Base-by-base conservation (phyloP, 495 filamentous ascomycete species). In the Tetracladium marchalianum region DNA sequence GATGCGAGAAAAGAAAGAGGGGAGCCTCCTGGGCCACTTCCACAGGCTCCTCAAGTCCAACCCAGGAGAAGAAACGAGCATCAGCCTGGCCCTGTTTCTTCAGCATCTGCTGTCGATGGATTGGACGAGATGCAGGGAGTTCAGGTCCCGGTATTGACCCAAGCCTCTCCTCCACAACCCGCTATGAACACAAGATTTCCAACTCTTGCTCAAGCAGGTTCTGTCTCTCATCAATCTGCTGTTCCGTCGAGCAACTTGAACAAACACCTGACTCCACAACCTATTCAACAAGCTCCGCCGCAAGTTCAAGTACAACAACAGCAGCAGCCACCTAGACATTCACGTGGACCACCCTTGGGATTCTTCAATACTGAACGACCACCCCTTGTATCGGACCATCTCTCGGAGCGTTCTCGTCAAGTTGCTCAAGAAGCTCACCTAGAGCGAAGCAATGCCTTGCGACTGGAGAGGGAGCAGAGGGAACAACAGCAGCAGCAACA, bases 11-110 rank as follows among this genome's bases (percentile, higher is more conserved):
- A 75, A 39, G 56, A 66, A 24, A 67, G 79, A 33, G 87, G 87
- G 27, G 85, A 89, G 60, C 78, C 83, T 46, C 78, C 82, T 17
- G 78, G 81, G 9, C 71, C 84, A 24, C 85, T 86, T 51, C 39
- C 41, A 7, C 77, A 77, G 32, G 69, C 73, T 9, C 74, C 76
- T 3, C 84, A 79, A 3, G 43, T 49, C 16, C 36, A 49, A 34
- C 50, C 55, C 15, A 57, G 54, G 13, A 49, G 68, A 12, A 69
- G 71, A 2, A 69, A 73, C 27, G 61, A 58, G 44, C 55, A 50
- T 43, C 53, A 51, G 32, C 27, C 62, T 16, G 52, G 42, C n/a
- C 13, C 49, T 17, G 8, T 46, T 27, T 31, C 43, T 16, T 33
- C 57, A 6, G 46, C 44, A 27, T 48, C 48, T 50, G 49, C 48